phyloP scores from a whole-genome alignment of 2,329 filamentous ascomycete species.

The Aspergillus ustus region DNA sequence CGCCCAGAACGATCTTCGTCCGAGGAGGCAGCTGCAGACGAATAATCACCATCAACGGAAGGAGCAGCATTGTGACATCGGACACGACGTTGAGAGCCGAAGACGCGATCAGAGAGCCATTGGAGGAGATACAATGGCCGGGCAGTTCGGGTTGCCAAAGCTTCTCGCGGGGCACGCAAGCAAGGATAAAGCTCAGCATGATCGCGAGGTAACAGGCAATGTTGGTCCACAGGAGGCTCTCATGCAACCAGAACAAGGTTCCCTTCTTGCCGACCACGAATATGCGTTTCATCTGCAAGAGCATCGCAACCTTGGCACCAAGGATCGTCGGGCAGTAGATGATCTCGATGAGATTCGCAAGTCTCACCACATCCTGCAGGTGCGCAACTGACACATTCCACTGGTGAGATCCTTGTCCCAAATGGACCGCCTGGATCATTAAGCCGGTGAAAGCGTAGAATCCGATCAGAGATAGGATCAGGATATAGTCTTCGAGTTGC shows the following conservation, averaged over 20 bases:
- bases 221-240: constrained; percentile 6
- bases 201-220: constrained; percentile 4
- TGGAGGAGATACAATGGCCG: constrained; percentile 3
- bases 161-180: constrained; percentile 3
- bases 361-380: not conserved
- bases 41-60: constrained; percentile 4
- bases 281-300: constrained; percentile 8
- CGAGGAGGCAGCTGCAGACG: not conserved
- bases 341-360: constrained; percentile 7
- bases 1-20: not conserved
- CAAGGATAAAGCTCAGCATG: constrained; percentile 1
- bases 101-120: constrained; percentile 5
- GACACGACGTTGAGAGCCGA: constrained; percentile 5
- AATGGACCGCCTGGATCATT: not conserved
- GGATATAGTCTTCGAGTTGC: constrained; percentile 10
- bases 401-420: constrained; percentile 1
- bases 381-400: constrained; percentile 1
- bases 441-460: constrained; percentile 3
- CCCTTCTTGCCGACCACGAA: constrained; percentile 1
- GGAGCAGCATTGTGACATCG: constrained; percentile 6
- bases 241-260: constrained; percentile 2
- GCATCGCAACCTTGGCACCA: constrained; percentile 9
- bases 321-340: constrained; percentile 11
- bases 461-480: not conserved
- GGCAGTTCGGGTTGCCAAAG: constrained; percentile 4